Conservation (phyloP, 345 rosid genomes). For the Salix brachista region DNA sequence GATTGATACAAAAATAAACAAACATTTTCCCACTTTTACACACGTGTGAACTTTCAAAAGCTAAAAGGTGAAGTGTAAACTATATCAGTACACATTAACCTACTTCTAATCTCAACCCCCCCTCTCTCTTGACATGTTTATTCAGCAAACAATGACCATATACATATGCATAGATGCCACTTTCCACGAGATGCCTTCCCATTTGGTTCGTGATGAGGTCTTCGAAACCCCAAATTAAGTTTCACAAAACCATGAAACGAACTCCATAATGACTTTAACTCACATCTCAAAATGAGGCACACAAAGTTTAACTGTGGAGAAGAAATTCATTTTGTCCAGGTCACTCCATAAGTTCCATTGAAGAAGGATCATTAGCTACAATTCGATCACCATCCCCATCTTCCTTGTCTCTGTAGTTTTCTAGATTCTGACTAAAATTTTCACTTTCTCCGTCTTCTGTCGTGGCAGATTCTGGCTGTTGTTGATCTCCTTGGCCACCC, state of each 20-base stretch:
- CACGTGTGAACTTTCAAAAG: slow-evolving; percentile 14
- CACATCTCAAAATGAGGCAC: slow-evolving; percentile 13
- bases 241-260: slow-evolving; percentile 7
- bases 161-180: slow-evolving; percentile 16
- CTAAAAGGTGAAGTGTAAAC: neutral
- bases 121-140: slow-evolving; percentile 10
- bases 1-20: slow-evolving; percentile 10
- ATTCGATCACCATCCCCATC: slow-evolving; percentile 26
- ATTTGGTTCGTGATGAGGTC: slow-evolving; percentile 1
- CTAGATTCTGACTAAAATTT: slow-evolving; percentile 28
- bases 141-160: slow-evolving; percentile 31
- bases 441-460: slow-evolving; percentile 34
- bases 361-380: slow-evolving; percentile 32
- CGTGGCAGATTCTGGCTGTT: slow-evolving; percentile 25
- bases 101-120: slow-evolving; percentile 7
- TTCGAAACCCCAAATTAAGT: slow-evolving; percentile 8
- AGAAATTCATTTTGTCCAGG: slow-evolving; percentile 1
- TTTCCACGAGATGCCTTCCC: slow-evolving; percentile 9
- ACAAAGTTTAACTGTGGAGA: slow-evolving; percentile 10
- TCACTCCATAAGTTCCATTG: slow-evolving; percentile 33
- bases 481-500: slow-evolving; percentile 33
- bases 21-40: slow-evolving; percentile 25
- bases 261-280: slow-evolving; percentile 10
- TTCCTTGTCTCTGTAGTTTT: slow-evolving; percentile 23
- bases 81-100: slow-evolving; percentile 13